Evolutionary conservation across 768 basidiomycete genomes (phyloP).

Genomic region (Cyclocybe cylindracea): DNA sequence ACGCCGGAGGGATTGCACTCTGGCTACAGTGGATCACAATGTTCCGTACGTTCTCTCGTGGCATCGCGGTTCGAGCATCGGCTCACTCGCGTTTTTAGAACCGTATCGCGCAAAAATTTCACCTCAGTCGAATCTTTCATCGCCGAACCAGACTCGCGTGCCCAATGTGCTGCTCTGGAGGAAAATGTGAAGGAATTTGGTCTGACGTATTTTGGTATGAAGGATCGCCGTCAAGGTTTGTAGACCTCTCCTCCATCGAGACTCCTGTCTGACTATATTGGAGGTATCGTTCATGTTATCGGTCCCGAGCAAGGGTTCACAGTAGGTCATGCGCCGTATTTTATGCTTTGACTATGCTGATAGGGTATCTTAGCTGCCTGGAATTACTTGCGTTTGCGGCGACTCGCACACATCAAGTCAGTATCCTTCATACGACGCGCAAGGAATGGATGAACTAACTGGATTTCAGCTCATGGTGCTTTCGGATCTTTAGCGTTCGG

Average conservation of each 20-base stretch:
- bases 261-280: constrained; percentile 14
- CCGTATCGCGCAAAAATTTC: constrained; percentile 74
- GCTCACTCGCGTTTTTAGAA: constrained; percentile 40
- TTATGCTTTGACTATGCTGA: background rate
- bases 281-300: constrained; percentile 86
- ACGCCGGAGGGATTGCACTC: constrained; percentile 83
- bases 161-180: constrained; percentile 81
- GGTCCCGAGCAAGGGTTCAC: constrained; percentile 96
- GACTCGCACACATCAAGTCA: constrained; percentile 92
- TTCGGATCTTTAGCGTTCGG: constrained; percentile 93
- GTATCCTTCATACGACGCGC: constrained; percentile 22
- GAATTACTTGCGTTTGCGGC: constrained; percentile 85
- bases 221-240: constrained; percentile 81
- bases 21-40: constrained; percentile 89
- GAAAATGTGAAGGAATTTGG: constrained; percentile 92
- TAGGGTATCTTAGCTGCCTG: constrained; percentile 53
- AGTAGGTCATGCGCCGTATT: constrained; percentile 32
- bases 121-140: constrained; percentile 73
- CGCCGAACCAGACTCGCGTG: constrained; percentile 80
- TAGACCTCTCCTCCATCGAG: background rate
- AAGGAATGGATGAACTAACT: background rate
- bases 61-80: background rate
- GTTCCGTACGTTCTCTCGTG: constrained; percentile 62
- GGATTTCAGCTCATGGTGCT: constrained; percentile 74
- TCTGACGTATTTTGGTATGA: constrained; percentile 89